phyloP scores from a whole-genome alignment of 306 rosid species.

The Castanospermum australe region DNA sequence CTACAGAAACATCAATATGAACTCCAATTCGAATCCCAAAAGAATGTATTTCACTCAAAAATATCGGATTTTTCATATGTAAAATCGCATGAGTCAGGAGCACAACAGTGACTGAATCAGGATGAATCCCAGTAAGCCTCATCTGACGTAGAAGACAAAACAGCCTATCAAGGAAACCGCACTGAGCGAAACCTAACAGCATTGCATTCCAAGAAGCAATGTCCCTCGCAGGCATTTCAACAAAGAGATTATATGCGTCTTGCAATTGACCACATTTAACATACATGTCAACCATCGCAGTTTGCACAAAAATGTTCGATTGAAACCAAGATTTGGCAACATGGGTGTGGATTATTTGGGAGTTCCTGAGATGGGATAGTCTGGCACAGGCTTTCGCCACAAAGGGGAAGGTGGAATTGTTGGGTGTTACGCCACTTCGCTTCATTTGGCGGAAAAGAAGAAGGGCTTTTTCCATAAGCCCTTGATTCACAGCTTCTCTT shows the following conservation, averaged over 20 bases:
- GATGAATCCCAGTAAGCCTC: conserved; percentile 50
- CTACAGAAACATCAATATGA: conserved; percentile 42
- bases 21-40: conserved; percentile 53
- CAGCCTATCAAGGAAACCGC: conserved; percentile 34
- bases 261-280: conserved; percentile 41
- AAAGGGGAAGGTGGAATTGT: conserved; percentile 50
- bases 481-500: conserved; percentile 46
- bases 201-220: conserved; percentile 64
- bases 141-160: conserved; percentile 41
- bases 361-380: conserved; percentile 35
- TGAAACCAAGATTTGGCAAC: conserved; percentile 49
- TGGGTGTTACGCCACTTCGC: conserved; percentile 42
- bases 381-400: conserved; percentile 53
- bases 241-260: conserved; percentile 51
- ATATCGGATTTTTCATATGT: conserved; percentile 28
- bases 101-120: conserved; percentile 55
- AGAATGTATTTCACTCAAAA: conserved; percentile 51
- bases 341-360: conserved; percentile 48
- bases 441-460: conserved; percentile 48
- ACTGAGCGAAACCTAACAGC: conserved; percentile 55
- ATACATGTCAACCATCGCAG: conserved; percentile 55
- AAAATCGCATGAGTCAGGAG: conserved; percentile 42
- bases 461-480: conserved; percentile 37
- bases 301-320: conserved; percentile 45
- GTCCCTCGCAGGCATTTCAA: conserved; percentile 51